These are phyloP conservation scores for Russula brevipes DNA, from an alignment of 768 basidiomycete genomes.

Conservation along the genomic window DNA sequence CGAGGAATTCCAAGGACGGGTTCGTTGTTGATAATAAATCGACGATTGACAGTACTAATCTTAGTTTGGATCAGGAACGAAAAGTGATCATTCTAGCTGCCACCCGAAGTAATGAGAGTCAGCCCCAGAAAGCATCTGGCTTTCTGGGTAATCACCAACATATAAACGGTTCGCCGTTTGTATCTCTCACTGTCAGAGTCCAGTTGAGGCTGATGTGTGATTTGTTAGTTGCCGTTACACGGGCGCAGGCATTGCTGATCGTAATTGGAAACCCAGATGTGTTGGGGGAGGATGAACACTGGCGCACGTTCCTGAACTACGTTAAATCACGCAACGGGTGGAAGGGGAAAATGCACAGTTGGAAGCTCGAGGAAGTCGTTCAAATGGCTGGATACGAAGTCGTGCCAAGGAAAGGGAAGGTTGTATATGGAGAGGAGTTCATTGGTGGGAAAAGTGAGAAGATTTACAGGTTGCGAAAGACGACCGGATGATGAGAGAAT, in stretches of 20 bases:
- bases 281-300: slow-evolving; percentile 54
- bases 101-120: slow-evolving; percentile 31
- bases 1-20: slow-evolving; percentile 43
- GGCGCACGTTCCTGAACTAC: slow-evolving; percentile 55
- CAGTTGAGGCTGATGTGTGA: background rate
- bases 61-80: slow-evolving; percentile 31
- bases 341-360: slow-evolving; percentile 40
- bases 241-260: slow-evolving; percentile 58
- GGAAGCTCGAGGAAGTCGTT: slow-evolving; percentile 31
- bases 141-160: slow-evolving; percentile 38
- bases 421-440: slow-evolving; percentile 5
- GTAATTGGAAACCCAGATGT: slow-evolving; percentile 57
- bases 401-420: background rate
- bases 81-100: slow-evolving; percentile 36
- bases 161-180: slow-evolving; percentile 34
- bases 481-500: background rate
- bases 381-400: slow-evolving; percentile 1
- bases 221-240: slow-evolving; percentile 54
- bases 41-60: background rate
- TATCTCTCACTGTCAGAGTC: background rate
- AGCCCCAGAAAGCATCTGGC: slow-evolving; percentile 32
- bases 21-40: slow-evolving; percentile 13
- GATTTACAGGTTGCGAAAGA: background rate
- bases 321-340: slow-evolving; percentile 49
- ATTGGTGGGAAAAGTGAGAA: slow-evolving; percentile 11